A percentile compares a stretch with the other conserved stretches of the same genome.
These are phyloP conservation scores for Erigeron philadelphicus DNA, from an alignment of 140 eudicot species.

Conservation along the genomic window DNA sequence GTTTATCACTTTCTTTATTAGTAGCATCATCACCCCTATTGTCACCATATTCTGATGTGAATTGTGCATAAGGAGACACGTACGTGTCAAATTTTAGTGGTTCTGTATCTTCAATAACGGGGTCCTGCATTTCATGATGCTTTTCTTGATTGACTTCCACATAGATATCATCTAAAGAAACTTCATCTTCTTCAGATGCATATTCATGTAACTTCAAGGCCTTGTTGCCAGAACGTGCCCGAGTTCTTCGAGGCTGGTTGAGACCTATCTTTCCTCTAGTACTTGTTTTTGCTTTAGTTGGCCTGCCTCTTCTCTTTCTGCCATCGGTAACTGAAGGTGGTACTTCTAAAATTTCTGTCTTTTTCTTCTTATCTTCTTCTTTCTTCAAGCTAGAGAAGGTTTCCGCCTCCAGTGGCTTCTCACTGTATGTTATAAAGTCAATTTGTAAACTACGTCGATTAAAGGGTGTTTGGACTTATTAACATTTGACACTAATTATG, in stretches of 20 bases:
- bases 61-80: conserved; percentile 19
- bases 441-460: background rate
- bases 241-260: conserved; percentile 49
- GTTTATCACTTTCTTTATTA: conserved; percentile 27
- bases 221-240: conserved; percentile 53
- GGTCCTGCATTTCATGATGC: conserved; percentile 25
- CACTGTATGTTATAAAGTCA: conserved; percentile 24
- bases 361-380: conserved; percentile 20
- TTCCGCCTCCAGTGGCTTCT: conserved; percentile 24
- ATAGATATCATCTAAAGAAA: conserved; percentile 31
- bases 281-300: conserved; percentile 31
- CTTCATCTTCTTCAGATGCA: conserved; percentile 42
- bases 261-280: conserved; percentile 32
- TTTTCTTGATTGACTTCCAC: conserved; percentile 18
- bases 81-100: background rate
- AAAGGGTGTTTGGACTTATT: background rate
- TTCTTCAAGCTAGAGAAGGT: conserved; percentile 22
- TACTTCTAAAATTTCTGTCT: conserved; percentile 10
- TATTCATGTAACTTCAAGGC: conserved; percentile 51
- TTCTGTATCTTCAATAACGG: conserved; percentile 23
- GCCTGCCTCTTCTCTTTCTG: conserved; percentile 48
- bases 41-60: conserved; percentile 10
- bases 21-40: conserved; percentile 18
- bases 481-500: background rate
- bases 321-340: conserved; percentile 34